These are phyloP conservation scores for Mycena haematopus DNA, from an alignment of 768 basidiomycete genomes.

Conservation along the genomic window DNA sequence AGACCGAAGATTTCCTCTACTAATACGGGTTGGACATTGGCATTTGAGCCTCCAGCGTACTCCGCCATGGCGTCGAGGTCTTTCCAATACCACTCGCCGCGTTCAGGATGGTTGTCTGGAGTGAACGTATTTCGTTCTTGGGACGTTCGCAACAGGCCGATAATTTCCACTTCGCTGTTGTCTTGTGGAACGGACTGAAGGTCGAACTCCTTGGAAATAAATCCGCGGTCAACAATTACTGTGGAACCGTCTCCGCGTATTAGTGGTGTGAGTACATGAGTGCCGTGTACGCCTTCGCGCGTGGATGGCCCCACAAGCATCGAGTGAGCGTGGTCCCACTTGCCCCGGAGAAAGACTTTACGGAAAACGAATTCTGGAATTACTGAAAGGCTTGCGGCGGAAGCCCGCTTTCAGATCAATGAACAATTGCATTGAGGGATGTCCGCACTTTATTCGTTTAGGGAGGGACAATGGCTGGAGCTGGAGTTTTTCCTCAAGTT, in stretches of 20 bases:
- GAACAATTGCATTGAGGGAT: conserved; percentile 34
- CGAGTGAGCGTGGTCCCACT: conserved; percentile 77
- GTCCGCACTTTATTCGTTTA: conserved; percentile 84
- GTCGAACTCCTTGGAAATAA: conserved; percentile 66
- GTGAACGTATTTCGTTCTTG: conserved; percentile 81
- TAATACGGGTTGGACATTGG: conserved; percentile 84
- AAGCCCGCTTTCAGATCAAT: conserved; percentile 30
- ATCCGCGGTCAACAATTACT: conserved; percentile 91
- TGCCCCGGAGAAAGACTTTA: conserved; percentile 79
- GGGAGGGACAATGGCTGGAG: conserved; percentile 82
- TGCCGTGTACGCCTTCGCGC: conserved; percentile 88
- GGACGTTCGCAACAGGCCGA: conserved; percentile 87
- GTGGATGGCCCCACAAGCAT: conserved; percentile 88
- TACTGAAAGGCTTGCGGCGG: conserved; percentile 57
- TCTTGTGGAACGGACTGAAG: conserved; percentile 43
- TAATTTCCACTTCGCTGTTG: conserved; percentile 68
- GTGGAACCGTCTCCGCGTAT: conserved; percentile 81
- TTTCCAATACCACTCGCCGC: conserved; percentile 91
- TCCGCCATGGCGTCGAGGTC: conserved; percentile 84
- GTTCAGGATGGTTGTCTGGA: conserved; percentile 82
- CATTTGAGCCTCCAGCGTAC: conserved; percentile 72
- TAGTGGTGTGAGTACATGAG: conserved; percentile 88
- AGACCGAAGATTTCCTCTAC: conserved; percentile 91
- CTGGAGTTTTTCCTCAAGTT: conserved; percentile 88
- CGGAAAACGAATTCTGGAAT: conserved; percentile 91